These are phyloP conservation scores for Coemansia biformis DNA, from an alignment of 192 early-diverging fungal genomes.

Conservation along the genomic window DNA sequence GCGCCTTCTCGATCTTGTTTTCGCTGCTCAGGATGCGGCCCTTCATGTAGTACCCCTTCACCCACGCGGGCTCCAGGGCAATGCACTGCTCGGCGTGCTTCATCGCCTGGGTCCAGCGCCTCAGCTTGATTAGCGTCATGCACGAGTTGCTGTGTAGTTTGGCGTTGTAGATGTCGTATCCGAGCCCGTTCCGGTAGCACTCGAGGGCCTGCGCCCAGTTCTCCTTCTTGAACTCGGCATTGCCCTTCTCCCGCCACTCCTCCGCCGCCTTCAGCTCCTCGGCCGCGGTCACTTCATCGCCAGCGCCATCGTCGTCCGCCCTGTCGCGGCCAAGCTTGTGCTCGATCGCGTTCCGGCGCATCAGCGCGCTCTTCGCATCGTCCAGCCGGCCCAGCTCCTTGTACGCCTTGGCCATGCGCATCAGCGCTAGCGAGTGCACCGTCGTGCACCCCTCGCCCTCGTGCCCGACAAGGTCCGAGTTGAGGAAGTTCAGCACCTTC, in stretches of 20 bases:
- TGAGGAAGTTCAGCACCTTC: constrained; percentile 48
- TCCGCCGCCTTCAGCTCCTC: constrained; percentile 14
- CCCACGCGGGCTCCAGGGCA: constrained; percentile 46
- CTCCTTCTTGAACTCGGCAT: constrained; percentile 41
- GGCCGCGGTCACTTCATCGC: constrained; percentile 2
- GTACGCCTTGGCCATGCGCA: constrained; percentile 52
- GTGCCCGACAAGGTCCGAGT: constrained; percentile 39
- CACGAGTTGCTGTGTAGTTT: constrained; percentile 50
- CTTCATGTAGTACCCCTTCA: constrained; percentile 52
- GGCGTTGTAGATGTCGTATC: constrained; percentile 45
- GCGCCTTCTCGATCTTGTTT: constrained; percentile 46
- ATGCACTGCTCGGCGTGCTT: constrained; percentile 54
- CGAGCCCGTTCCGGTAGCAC: constrained; percentile 41
- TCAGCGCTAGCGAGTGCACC: constrained; percentile 48
- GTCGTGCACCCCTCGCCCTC: constrained; percentile 47
- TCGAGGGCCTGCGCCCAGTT: constrained; percentile 45
- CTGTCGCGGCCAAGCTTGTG: constrained; percentile 41
- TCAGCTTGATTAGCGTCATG: constrained; percentile 47
- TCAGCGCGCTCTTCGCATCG: constrained; percentile 43
- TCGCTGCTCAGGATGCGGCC: constrained; percentile 41
- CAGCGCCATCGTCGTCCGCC: constrained; percentile 5
- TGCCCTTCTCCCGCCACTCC: constrained; percentile 51
- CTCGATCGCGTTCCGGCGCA: constrained; percentile 49
- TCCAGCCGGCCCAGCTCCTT: constrained; percentile 48
- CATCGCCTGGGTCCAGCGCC: constrained; percentile 42